Base-by-base conservation (phyloP, 345 rosid species). In the Hypericum perforatum region DNA sequence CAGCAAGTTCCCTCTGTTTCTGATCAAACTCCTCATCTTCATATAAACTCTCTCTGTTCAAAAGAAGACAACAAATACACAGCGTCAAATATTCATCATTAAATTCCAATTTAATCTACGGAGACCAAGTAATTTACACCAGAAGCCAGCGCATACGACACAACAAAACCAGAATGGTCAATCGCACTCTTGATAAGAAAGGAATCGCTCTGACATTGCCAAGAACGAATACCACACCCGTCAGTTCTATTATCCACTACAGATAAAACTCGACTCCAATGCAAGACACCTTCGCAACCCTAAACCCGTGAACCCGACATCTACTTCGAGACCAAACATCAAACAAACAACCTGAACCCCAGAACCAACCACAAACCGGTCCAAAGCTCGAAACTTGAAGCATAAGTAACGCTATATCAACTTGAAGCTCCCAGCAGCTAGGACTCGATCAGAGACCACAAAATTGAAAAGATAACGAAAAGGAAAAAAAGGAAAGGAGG, bases 11-110 rank as follows among this genome's bases (percentile, higher is more conserved):
- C 59, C 99, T 80, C 69, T 89, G 97, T 65, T 82, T 82, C 70
- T 62, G 86, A 70, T 83, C 95, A 60, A 92, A 92, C 64, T 85
- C 94, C 66, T 92, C 98, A 57, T 92, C 96, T 76, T 92, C 98
- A 16, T 92, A 91, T 57, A 91, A 74, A 63, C 96, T 87, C 74
- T 91, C 96, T 53, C 98, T 91, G 76, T 50, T 63, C 11, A 15
- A 59, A 41, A 58, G 53, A 53, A 59, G 51, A 38, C 32, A 42
- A 41, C 66, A 49, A 63, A 29, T 29, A 32, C 9, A 2, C 13
- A 32, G 3, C 29, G 8, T 6, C 37, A 42, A 0, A 5, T 14
- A 52, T 45, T 47, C 54, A 58, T 5, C 1, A 58, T 42, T 7
- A 12, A 37, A 2, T 5, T 9, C 8, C 52, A 40, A 45, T 49